Evolutionary conservation across 2,329 filamentous ascomycete species (phyloP), one percentile per base, ranked within the genome.

Genomic region (Aspergillus sp.): DNA sequence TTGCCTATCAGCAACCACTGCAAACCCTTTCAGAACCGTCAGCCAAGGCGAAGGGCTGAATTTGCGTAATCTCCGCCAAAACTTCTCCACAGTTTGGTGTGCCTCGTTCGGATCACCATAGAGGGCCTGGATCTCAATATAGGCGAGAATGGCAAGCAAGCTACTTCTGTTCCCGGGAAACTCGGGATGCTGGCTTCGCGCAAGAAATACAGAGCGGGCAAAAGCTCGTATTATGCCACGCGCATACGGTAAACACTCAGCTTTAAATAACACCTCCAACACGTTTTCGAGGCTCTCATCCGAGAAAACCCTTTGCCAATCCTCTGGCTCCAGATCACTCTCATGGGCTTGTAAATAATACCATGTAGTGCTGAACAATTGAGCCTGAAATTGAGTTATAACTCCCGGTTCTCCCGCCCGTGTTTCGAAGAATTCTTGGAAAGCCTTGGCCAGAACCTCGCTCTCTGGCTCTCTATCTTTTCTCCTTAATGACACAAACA

Each of bases 321-420:
- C 72, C 22, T 66, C 61, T 3, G 68, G 61, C 20, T 71, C 69
- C 49, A 75, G 42, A 19, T 71, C 67, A 13, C 62, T 55, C 45
- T 72, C 68, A 37, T 62, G 70, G 50, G 68, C 73, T 62, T 81
- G 74, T 54, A 91, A 77, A 69, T 91, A 84, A 20, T 82, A 75
- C 58, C 90, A 82, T 44, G 91, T 85, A 40, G 79, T 74, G 30
- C 81, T 69, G 19, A 83, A 80, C 64, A 86, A 78, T n/a, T 80
- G 73, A 1, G 89, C 88, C 66, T 95, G 88, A 56, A 42, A 87
- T 81, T 65, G 85, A 80, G 73, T 90, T 86, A 70, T 91, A 68
- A 51, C 80, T 65, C 61, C 81, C 68, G 63, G 77, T 68, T 61
- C 77, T 74, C 66, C 76, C 65, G 57, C 78, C 61, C 73, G 89